Conservation (phyloP, 305 asterid species). For the Lippia alba region DNA sequence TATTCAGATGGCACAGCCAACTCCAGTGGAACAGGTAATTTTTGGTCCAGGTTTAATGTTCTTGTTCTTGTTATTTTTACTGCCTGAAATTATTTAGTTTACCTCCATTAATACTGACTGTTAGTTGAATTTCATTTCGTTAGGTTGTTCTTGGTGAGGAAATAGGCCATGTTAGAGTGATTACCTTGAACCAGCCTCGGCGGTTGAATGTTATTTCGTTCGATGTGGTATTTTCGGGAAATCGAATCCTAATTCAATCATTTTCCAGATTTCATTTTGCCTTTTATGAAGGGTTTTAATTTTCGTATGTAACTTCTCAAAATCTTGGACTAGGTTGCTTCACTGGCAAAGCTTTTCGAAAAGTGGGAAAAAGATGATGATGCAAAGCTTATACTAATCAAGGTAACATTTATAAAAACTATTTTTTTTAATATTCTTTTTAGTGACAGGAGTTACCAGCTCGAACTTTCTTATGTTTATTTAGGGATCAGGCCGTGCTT, state of each 20-base stretch:
- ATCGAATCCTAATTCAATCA: constrained; percentile 4
- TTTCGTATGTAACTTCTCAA: not conserved
- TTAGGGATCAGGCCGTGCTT: constrained; percentile 93
- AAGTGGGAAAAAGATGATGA: constrained; percentile 87
- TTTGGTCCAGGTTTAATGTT: constrained; percentile 21
- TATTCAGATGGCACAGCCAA: constrained; percentile 52
- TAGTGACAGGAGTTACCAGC: not conserved
- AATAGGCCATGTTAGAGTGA: constrained; percentile 62
- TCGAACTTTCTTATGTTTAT: constrained; percentile 25
- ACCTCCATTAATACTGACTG: constrained; percentile 16
- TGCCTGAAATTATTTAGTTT: constrained; percentile 13
- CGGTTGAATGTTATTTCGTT: constrained; percentile 81
- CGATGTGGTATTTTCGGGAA: constrained; percentile 64
- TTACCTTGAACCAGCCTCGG: constrained; percentile 85
- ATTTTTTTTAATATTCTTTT: no score
- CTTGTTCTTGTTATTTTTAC: constrained; percentile 6
- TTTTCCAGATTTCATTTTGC: not conserved
- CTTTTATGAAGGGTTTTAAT: not conserved
- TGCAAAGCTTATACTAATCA: constrained; percentile 68
- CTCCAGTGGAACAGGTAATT: constrained; percentile 54
- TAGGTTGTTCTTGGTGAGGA: constrained; percentile 85
- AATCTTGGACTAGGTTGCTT: constrained; percentile 55
- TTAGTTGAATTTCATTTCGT: constrained; percentile 24
- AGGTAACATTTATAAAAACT: constrained; percentile 45
- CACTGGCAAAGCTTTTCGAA: constrained; percentile 75